Percentiles rank a stretch among this genome's conserved stretches.
Conservation (phyloP, 208 protist genomes). For the Leptomonas seymouri region DNA sequence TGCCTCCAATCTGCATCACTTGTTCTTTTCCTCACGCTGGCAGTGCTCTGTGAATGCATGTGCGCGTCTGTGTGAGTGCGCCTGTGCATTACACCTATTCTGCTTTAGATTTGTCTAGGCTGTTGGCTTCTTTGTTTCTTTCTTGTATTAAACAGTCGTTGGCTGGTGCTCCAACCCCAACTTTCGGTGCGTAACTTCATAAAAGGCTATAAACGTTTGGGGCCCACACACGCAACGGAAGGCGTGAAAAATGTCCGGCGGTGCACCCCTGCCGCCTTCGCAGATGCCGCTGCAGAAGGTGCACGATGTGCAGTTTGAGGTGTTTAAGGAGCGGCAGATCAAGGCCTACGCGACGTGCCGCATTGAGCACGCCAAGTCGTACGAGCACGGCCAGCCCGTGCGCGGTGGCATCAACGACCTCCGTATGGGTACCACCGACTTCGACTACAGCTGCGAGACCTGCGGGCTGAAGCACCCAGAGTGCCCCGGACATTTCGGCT, state of each 20-base stretch:
- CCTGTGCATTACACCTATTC: too few relatives aligned
- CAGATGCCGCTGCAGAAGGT: constrained; percentile 83
- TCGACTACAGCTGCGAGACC: constrained; percentile 84
- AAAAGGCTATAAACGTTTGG: not conserved
- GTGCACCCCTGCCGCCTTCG: constrained; percentile 73
- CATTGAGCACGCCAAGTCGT: constrained; percentile 86
- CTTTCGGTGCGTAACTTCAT: not conserved
- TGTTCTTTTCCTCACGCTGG: not conserved
- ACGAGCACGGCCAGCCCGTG: constrained; percentile 78
- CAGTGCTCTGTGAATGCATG: not conserved
- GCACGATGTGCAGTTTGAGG: constrained; percentile 82
- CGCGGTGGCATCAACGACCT: constrained; percentile 89
- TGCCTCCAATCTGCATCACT: not conserved
- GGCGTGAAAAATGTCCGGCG: constrained; percentile 67
- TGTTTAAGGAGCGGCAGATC: constrained; percentile 89
- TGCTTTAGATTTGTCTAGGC: too few relatives aligned
- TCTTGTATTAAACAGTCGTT: too few relatives aligned
- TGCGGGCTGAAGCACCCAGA: constrained; percentile 81
- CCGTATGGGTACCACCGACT: constrained; percentile 89
- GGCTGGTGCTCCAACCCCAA: too few relatives aligned
- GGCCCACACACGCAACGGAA: not conserved
- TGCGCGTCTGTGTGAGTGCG: too few relatives aligned
- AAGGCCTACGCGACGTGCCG: constrained; percentile 88
- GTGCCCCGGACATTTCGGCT: constrained; percentile 99
- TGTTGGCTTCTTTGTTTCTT: too few relatives aligned